These are phyloP conservation scores for Nicotiana rustica DNA, from an alignment of 305 asterid genomes.

Conservation along the genomic window DNA sequence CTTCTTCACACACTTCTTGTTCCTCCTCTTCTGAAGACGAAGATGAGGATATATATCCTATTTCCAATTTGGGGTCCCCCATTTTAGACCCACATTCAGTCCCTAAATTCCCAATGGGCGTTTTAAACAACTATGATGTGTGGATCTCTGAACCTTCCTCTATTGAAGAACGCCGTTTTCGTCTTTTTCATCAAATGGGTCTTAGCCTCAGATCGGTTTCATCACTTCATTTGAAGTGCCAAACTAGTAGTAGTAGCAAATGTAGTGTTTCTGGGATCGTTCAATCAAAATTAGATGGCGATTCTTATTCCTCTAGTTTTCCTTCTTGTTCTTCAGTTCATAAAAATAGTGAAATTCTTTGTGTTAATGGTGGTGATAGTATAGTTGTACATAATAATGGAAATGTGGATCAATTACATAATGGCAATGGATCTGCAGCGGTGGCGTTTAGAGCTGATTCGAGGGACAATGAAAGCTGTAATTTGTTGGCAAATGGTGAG, in stretches of 20 bases:
- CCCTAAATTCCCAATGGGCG: conserved; percentile 61
- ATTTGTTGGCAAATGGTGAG: conserved; percentile 45
- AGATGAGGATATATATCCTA: conserved; percentile 52
- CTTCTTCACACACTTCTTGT: conserved; percentile 87
- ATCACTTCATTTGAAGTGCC: too few species aligned
- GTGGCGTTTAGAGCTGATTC: conserved; percentile 51
- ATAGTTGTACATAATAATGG: conserved; percentile 52
- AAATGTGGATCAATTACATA: conserved; percentile 49
- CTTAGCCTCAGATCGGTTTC: conserved; percentile 42
- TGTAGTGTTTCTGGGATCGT: conserved; percentile 48
- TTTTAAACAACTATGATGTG: conserved; percentile 69
- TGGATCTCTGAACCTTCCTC: conserved; percentile 96
- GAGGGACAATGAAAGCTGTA: conserved; percentile 48
- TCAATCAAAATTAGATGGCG: conserved; percentile 69
- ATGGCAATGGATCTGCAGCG: conserved; percentile 56
- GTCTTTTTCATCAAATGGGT: conserved; percentile 82
- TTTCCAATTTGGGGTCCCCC: conserved; percentile 40
- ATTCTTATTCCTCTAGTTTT: conserved; percentile 33
- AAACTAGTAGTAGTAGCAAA: neutral
- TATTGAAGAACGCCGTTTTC: conserved; percentile 83
- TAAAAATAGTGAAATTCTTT: conserved; percentile 36
- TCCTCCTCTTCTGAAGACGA: conserved; percentile 66
- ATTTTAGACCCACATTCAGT: conserved; percentile 32
- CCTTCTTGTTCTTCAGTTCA: too few species aligned
- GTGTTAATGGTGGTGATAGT: conserved; percentile 40